phyloP scores from a whole-genome alignment of 345 rosid species.

The Acer negundo region DNA sequence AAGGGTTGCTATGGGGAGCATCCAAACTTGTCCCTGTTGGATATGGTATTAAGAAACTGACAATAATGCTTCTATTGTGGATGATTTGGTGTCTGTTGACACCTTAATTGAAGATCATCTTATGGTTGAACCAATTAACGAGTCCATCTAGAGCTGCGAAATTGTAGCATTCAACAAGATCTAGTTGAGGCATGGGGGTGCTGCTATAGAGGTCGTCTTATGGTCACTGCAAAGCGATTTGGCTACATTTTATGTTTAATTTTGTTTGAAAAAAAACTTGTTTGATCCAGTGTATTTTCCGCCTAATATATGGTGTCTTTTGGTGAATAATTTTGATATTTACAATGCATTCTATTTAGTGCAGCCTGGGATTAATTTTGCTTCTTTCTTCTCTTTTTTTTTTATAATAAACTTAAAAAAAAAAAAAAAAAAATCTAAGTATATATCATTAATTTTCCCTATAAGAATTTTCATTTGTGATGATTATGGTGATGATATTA shows the following conservation, averaged over 20 bases:
- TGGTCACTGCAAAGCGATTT: neutral
- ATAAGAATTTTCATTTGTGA: no score
- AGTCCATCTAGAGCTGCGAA: conserved; percentile 79
- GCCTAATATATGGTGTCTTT: neutral
- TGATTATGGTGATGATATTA: no score
- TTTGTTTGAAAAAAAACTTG: neutral
- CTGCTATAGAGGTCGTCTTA: neutral
- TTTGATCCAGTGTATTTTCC: conserved; percentile 4
- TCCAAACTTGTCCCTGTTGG: conserved; percentile 81
- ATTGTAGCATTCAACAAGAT: conserved; percentile 93
- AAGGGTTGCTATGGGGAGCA: conserved; percentile 83
- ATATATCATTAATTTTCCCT: no score
- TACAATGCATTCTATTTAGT: neutral
- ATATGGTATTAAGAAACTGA: conserved; percentile 86
- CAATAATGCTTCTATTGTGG: conserved; percentile 79
- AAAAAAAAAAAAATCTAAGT: no score
- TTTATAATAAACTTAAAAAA: no score
- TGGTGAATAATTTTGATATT: neutral
- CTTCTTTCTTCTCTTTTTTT: no score
- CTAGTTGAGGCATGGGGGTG: conserved; percentile 15
- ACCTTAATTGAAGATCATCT: conserved; percentile 64
- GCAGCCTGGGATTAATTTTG: neutral
- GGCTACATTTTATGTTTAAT: neutral
- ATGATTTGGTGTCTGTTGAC: conserved; percentile 81
- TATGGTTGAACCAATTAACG: conserved; percentile 69